Base-by-base conservation (phyloP, 2,329 filamentous ascomycete genomes). In the Tympanopsis confertula region DNA sequence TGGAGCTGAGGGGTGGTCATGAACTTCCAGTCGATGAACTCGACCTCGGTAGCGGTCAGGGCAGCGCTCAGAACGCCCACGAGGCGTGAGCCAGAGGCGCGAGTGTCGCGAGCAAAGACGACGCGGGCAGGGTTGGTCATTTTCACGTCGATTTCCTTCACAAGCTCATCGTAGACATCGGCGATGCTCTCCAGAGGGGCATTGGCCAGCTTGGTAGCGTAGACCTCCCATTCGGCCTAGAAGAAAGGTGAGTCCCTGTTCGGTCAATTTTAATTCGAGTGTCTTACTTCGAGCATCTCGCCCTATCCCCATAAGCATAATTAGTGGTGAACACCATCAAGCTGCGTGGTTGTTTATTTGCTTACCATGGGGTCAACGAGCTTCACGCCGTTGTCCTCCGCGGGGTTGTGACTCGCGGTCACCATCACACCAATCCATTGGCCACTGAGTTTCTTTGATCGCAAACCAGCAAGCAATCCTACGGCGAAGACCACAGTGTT, bases 1-100 rank as follows among this genome's bases (percentile, higher is more conserved):
- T 98, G 91, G 41, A 98, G 73, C 64, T 96, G 91, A n/a, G 91
- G 91, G 3, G 91, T 98, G 12, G 91, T 96, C 52, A 95, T 69
- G 55, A 88, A 80, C 61, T 89, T 91, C 65, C 80, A 89, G 66
- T 96, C 89, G 53, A 77, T 77, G 54, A 76, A 81, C 42, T 86
- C 76, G 39, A 82, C 77, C 39, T 74, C 73, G 35, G 82, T 81
- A 37, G 85, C 85, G 42, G 81, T 78, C 45, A 96, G 68, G 14
- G 86, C 86, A 52, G 86, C 82, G 41, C 79, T 73, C 36, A 96
- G 74, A 42, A 88, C 84, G 28, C 74, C 69, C 20, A 88, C 83
- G 19, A 98, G 78, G 41, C 76, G 80, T 48, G 86, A 83, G 38
- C 91, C 91, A 5, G 89, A 96, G 38, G 89, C 86, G 45, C 91